Base-by-base conservation (phyloP, 2,329 filamentous ascomycete species). In the Pleurostoma richardsiae region DNA sequence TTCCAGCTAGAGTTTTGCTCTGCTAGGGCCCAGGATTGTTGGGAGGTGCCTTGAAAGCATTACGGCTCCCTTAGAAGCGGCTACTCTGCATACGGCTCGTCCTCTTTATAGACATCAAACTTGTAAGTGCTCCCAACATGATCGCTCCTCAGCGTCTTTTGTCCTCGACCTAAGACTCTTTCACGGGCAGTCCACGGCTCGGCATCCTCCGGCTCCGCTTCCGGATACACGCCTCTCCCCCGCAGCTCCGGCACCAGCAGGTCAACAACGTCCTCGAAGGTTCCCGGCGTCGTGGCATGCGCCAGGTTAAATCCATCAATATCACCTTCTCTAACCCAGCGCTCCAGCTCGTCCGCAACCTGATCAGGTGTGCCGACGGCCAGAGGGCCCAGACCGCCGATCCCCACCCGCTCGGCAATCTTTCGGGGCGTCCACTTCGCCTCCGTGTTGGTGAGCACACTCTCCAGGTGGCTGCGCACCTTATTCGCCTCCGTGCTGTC, bases 121-220 rank as follows among this genome's bases (percentile, higher is more conserved):
- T 79, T 82, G 57, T 83, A 85, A 50, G 54, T 60, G 42, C 71
- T 77, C 1, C 80, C 82, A 0, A 67, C 56, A 60, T 85, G 82
- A 59, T 85, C 82, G 50, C 66, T 66, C 39, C 80, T 68, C 48
- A 85, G 56, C 10, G 70, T 65, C 6, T 62, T 69, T 58, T 85
- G 80, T 0, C 82, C 82, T 49, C 67, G 68, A 0, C 80, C 80
- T 59, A 83, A 84, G 0, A 84, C 65, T 62, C 77, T 83, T 61
- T 85, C 82, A 11, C 80, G 64, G 1, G 73, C 72, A 4, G 76
- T 80, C 33, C 33, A 36, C n/a, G 33, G 33, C 33, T 36, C n/a
- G 29, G 74, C 49, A 10, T 57, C 53, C 10, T 67, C 63, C 29
- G 68, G 64, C 26, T 29, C 28, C 31, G 44, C 30, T 29, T 51